Conservation (phyloP, 306 rosid species). For the Prunus salicina region DNA sequence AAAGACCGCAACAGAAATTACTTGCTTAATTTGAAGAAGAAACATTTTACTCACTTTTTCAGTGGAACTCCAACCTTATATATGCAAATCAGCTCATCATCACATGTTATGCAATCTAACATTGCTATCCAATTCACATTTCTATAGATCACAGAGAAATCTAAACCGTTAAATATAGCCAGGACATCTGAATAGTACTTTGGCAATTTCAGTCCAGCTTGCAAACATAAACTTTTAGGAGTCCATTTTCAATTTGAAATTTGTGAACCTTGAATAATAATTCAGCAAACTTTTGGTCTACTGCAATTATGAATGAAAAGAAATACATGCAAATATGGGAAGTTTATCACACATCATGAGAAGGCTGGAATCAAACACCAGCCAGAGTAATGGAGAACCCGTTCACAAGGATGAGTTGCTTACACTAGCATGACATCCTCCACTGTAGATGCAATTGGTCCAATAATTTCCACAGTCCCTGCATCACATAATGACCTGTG, state of each 20-base stretch:
- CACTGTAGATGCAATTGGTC: constrained; percentile 88
- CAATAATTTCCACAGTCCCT: constrained; percentile 95
- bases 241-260: background rate
- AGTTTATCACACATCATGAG: background rate
- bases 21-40: background rate
- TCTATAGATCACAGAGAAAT: background rate
- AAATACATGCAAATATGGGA: background rate
- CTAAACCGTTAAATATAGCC: background rate
- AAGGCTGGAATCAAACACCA: background rate
- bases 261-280: background rate
- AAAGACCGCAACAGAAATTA: too few relatives aligned
- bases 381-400: background rate
- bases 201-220: background rate
- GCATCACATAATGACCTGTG: constrained; percentile 72
- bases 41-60: background rate
- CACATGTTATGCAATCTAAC: background rate
- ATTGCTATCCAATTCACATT: background rate
- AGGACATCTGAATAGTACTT: background rate
- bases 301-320: background rate
- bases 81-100: too few relatives aligned
- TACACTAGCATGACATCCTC: constrained; percentile 95
- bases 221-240: background rate
- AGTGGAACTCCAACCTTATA: background rate
- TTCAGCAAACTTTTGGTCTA: background rate
- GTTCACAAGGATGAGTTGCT: constrained; percentile 31